phyloP scores from a whole-genome alignment of 1,139 yeast species.

The Blastobotrys proliferans region DNA sequence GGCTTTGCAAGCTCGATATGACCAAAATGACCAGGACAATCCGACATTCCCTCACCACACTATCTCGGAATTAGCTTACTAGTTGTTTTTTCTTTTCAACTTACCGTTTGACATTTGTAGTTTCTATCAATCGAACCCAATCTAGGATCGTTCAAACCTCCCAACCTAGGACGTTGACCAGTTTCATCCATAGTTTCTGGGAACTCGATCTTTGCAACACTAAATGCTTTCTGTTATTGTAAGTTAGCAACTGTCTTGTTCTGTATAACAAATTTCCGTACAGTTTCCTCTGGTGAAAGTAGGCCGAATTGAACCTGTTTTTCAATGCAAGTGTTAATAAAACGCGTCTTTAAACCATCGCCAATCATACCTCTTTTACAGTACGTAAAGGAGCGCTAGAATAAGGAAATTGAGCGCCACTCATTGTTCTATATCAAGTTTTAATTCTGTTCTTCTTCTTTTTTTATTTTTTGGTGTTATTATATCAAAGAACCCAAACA shows the following conservation, averaged over 20 bases:
- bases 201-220: conserved; percentile 94
- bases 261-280: conserved; percentile 26
- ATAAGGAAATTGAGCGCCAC: conserved; percentile 66
- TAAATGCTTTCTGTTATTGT: conserved; percentile 64
- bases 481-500: too few relatives aligned
- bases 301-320: conserved; percentile 86
- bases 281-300: conserved; percentile 94
- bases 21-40: conserved; percentile 99
- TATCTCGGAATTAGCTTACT: conserved; percentile 15
- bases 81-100: conserved; percentile 13
- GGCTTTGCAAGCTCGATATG: conserved; percentile 98
- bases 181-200: conserved; percentile 99
- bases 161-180: conserved; percentile 90
- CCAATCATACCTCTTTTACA: conserved; percentile 73
- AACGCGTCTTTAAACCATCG: neutral
- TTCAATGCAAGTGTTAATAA: conserved; percentile 7
- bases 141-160: conserved; percentile 95
- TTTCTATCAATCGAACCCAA: conserved; percentile 96
- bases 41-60: conserved; percentile 99
- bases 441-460: neutral
- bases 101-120: conserved; percentile 85
- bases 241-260: conserved; percentile 9
- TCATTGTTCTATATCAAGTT: conserved; percentile 29
- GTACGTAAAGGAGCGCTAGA: conserved; percentile 97
- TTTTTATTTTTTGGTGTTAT: neutral